Evolutionary conservation across 2,329 filamentous ascomycete genomes (phyloP).

Genomic region (Epichloe typhina): DNA sequence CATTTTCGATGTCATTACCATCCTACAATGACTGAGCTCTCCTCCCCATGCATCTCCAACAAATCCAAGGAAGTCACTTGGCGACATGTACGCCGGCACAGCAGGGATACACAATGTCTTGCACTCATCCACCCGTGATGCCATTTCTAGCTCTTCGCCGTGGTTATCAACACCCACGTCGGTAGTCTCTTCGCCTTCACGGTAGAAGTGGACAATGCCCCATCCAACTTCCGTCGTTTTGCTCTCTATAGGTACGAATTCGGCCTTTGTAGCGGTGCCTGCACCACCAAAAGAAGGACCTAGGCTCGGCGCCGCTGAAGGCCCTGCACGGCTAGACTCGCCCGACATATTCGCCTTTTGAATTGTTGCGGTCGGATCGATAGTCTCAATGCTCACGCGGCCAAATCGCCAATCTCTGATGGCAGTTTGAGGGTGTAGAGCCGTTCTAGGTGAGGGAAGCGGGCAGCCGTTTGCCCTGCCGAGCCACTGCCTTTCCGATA

Average conservation of each 20-base stretch:
- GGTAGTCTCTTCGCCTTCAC: constrained; percentile 65
- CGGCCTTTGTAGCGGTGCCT: constrained; percentile 70
- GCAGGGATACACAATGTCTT: constrained; percentile 87
- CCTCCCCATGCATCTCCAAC: constrained; percentile 77
- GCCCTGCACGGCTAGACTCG: constrained; percentile 27
- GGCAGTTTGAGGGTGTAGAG: constrained; percentile 35
- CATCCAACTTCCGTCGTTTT: constrained; percentile 70
- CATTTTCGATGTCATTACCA: constrained; percentile 79
- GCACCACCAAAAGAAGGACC: constrained; percentile 43
- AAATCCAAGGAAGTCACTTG: constrained; percentile 81
- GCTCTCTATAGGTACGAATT: constrained; percentile 57
- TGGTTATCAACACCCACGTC: constrained; percentile 20
- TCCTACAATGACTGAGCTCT: constrained; percentile 82
- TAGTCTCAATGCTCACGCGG: constrained; percentile 62
- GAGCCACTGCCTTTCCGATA: constrained; percentile 27
- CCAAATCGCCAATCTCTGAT: constrained; percentile 69
- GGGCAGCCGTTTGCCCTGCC: constrained; percentile 28
- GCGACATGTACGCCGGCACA: constrained; percentile 86
- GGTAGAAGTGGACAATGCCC: constrained; percentile 89
- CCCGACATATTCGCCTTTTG: constrained; percentile 18
- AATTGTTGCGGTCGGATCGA: constrained; percentile 45
- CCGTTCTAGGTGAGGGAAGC: constrained; percentile 28
- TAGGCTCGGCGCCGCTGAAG: constrained; percentile 37
- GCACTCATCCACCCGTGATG: constrained; percentile 44
- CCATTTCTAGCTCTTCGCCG: constrained; percentile 14